Percentiles rank a stretch among this genome's conserved stretches.
Conservation (phyloP, 2,329 filamentous ascomycete species). For the Cladophialophora bantiana region DNA sequence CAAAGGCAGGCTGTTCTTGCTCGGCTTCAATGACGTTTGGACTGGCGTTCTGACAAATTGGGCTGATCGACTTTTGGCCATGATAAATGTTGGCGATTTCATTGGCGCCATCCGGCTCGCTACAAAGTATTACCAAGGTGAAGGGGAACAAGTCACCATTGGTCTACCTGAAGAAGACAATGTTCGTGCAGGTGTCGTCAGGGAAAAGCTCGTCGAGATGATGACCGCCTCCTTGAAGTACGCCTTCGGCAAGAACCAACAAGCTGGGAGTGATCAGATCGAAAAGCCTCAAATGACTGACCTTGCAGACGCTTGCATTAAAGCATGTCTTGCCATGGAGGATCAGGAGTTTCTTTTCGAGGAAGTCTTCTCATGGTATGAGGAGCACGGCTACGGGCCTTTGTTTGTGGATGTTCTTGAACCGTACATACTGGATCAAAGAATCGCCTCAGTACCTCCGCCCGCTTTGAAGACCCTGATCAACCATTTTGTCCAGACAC, state of each 20-base stretch:
- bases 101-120: constrained; percentile 89
- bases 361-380: constrained; percentile 87
- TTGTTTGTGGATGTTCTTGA: constrained; percentile 90
- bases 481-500: constrained; percentile 76
- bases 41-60: constrained; percentile 94
- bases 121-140: constrained; percentile 88
- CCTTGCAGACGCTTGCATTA: constrained; percentile 82
- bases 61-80: constrained; percentile 88
- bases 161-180: constrained; percentile 84
- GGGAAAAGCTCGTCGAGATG: constrained; percentile 89
- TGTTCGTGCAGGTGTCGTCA: constrained; percentile 79
- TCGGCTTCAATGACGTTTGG: constrained; percentile 92
- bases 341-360: constrained; percentile 88
- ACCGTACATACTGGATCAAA: constrained; percentile 80
- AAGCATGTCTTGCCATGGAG: constrained; percentile 77
- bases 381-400: constrained; percentile 74
- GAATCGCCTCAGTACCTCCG: constrained; percentile 78
- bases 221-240: constrained; percentile 91
- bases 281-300: constrained; percentile 72
- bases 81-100: constrained; percentile 98
- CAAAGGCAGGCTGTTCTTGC: constrained; percentile 88
- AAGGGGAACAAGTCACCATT: constrained; percentile 92
- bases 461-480: constrained; percentile 86
- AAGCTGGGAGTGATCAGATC: constrained; percentile 57
- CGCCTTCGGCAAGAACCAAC: constrained; percentile 72